Base-by-base conservation (phyloP, 345 rosid genomes). In the Anastatica hierochuntica region DNA sequence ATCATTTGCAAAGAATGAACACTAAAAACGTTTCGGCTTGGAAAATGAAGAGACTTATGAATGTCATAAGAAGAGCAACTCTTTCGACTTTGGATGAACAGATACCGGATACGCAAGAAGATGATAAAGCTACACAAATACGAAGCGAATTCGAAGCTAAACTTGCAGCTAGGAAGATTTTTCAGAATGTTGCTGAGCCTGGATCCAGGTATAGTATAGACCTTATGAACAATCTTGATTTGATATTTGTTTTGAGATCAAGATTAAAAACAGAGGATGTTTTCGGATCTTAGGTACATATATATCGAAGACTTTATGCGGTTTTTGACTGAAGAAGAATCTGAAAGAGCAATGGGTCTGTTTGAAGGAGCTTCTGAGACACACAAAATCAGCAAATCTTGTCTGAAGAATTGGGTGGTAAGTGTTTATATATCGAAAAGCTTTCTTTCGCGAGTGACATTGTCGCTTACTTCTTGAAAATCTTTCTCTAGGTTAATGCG, bases 331-430 rank as follows among this genome's bases (percentile, higher is more conserved):
- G 86, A 77, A 50, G 90, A 86, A 7, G 90, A 86, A 51, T 82
- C 94, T 44, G 54, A 56, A 49, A 86, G 79, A 72, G 72, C 84
- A 1, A 78, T 83, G 80, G 38, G 13, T 39, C 71, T 70, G 6
- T 67, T 74, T 59, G 78, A 71, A 60, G 78, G 72, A 66, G 79
- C 80, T 21, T 55, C 75, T n/a, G 95, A 80, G 67, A 60, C 40
- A 57, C 65, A 72, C 63, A 76, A 29, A 72, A 78, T 90, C 54
- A 74, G 74, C 70, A 86, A 83, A 73, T 63, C 72, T n/a, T 67
- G 85, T 62, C 56, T 90, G 42, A 90, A 82, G 76, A 82, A 81
- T 44, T 86, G 94, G 95, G 84, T 90, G 94, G 97, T 84, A 74
- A 79, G 82, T 54, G 10, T 42, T 57, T 27, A 6, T 14, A 29